Conservation (phyloP, 768 basidiomycete species). For the Lactarius deliciosus region DNA sequence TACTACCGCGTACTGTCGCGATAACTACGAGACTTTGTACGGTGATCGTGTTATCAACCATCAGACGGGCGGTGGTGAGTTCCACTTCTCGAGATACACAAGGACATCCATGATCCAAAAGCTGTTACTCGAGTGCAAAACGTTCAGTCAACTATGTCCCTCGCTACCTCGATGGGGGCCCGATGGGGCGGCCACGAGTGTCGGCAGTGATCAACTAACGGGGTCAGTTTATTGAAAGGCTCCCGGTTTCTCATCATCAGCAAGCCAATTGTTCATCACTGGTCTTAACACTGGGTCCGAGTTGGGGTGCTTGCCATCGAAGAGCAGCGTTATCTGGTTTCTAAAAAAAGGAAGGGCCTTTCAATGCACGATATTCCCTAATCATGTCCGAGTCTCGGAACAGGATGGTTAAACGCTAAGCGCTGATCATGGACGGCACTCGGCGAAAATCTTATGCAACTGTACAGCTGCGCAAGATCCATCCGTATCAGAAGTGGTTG, state of each 20-base stretch:
- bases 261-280: background rate
- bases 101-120: background rate
- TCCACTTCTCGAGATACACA: background rate
- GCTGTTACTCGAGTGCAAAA: background rate
- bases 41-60: background rate
- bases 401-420: background rate
- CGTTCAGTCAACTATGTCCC: background rate
- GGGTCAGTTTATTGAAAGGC: background rate
- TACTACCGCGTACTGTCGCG: background rate
- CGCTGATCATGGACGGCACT: background rate
- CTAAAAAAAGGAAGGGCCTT: background rate
- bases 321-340: background rate
- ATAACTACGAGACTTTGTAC: background rate
- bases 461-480: background rate
- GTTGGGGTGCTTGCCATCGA: background rate
- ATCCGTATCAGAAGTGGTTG: background rate
- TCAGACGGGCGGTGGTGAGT: background rate
- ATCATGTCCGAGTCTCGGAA: background rate
- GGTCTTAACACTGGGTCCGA: background rate
- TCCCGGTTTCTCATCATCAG: background rate
- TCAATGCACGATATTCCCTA: background rate
- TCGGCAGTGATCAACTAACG: background rate
- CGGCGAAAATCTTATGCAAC: background rate
- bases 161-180: background rate
- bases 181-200: background rate